Evolutionary conservation across 2,329 filamentous ascomycete genomes (phyloP).

Genomic region (Aureobasidium mangrovei): DNA sequence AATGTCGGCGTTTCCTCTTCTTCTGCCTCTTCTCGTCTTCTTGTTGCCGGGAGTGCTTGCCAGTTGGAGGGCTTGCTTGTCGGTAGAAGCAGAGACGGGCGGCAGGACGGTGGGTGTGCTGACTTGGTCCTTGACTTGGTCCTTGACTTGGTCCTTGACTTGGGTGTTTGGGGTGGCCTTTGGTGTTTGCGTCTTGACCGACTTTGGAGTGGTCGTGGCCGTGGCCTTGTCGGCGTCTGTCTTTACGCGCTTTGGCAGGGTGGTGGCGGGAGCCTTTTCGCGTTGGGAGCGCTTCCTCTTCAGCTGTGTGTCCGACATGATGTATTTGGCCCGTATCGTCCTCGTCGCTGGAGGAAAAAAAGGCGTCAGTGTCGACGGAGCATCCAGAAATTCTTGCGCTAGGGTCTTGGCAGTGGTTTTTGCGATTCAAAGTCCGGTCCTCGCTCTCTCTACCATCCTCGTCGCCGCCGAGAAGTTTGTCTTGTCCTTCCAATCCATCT

Average conservation of each 20-base stretch:
- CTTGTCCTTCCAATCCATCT: neutral
- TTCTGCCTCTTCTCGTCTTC: slow-evolving; percentile 4
- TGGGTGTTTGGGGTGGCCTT: slow-evolving; percentile 4
- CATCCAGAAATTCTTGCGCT: slow-evolving; percentile 9
- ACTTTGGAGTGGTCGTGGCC: neutral
- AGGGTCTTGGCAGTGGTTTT: slow-evolving; percentile 3
- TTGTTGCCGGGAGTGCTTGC: neutral
- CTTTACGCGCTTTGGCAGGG: slow-evolving; percentile 8
- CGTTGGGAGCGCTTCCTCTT: slow-evolving; percentile 15
- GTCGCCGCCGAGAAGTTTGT: neutral
- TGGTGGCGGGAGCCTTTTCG: slow-evolving; percentile 13
- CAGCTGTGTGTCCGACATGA: slow-evolving; percentile 6
- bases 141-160: neutral
- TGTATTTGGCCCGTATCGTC: neutral
- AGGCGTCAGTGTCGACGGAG: neutral
- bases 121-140: neutral
- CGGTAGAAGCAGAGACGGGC: neutral
- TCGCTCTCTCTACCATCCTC: neutral
- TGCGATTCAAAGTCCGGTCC: neutral
- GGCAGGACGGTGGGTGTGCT: neutral
- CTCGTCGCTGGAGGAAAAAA: neutral
- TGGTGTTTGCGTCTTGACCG: slow-evolving; percentile 10
- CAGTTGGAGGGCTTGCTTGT: slow-evolving; percentile 5
- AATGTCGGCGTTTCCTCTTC: slow-evolving; percentile 1
- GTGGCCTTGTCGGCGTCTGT: neutral